Evolutionary conservation across 352 stramenopile species (phyloP), one percentile per base, ranked within the genome.

Genomic region (Phytophthora podocarpi): DNA sequence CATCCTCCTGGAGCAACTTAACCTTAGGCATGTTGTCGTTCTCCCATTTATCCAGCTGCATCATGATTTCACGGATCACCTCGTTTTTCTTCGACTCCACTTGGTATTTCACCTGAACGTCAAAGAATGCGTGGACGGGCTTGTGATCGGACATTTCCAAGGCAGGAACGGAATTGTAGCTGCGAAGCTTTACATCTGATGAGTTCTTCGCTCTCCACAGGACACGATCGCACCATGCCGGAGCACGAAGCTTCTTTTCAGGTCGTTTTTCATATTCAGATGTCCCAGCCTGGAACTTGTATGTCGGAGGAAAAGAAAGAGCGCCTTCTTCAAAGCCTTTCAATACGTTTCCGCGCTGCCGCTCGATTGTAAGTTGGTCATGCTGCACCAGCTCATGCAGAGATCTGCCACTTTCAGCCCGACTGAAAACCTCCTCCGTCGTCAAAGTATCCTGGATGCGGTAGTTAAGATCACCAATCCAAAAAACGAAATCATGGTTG

Each of bases 401-500:
- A 7, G 74, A 74, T 7, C 48, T 55, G 0, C 59, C 78, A 10
- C 58, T 78, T 59, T 90, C 82, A 0, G 72, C 65, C 8, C 76
- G 74, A 43, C 77, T 56, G 36, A 95, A 95, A 8, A 87, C 78
- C n/a, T 91, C 80, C 23, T 96, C 87, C 3, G 78, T 82, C 13
- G 82, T 74, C 2, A 96, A 42, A 0, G 89, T 81, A 41, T 95
- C 87, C 3, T 79, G 77, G 35, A 98, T 96, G 7, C 92, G 82
- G 55, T 98, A 98, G 61, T 98, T 98, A 1, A 98, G 61, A 67
- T 98, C 92, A 5, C 92, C 92, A 23, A 96, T 68, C 96, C 97
- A 99, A 67, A 99, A 99, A 0, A 99, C 94, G 51, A 99, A 85
- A 73, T 99, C 98, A 70, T 99, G 98, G 62, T 99, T 98, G 4